These are phyloP conservation scores for Fomitopsis betulina DNA, from an alignment of 1,284 basidiomycete species.

Conservation along the genomic window DNA sequence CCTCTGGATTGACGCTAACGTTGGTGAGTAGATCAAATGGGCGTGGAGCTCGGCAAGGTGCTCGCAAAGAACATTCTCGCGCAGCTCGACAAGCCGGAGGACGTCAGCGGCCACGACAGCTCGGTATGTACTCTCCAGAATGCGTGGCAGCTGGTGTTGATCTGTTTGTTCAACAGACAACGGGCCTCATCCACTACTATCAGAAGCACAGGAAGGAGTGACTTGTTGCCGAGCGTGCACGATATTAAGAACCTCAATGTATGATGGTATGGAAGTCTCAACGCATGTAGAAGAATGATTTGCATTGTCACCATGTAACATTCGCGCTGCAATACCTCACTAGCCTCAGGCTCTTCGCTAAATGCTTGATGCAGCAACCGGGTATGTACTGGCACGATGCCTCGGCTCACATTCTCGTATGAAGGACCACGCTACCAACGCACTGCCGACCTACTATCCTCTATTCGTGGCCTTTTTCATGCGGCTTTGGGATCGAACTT, in stretches of 20 bases:
- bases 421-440: too few species aligned
- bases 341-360: too few species aligned
- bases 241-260: not conserved
- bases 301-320: not conserved
- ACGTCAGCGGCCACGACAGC: slow-evolving; percentile 89
- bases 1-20: slow-evolving; percentile 1
- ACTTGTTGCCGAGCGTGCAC: slow-evolving; percentile 13
- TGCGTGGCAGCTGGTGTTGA: not conserved
- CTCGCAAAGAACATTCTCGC: slow-evolving; percentile 94
- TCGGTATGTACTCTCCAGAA: slow-evolving; percentile 47
- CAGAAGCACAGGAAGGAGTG: slow-evolving; percentile 80
- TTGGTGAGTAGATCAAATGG: slow-evolving; percentile 72
- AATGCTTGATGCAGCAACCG: too few species aligned
- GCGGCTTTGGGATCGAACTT: too few species aligned
- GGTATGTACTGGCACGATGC: too few species aligned
- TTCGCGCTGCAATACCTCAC: too few species aligned
- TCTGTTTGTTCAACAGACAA: slow-evolving; percentile 55
- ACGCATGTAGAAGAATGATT: not conserved
- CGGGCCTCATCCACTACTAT: slow-evolving; percentile 92
- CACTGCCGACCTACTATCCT: too few species aligned
- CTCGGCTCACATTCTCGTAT: too few species aligned
- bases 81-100: slow-evolving; percentile 77
- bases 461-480: too few species aligned
- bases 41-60: slow-evolving; percentile 95
- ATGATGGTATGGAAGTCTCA: not conserved